Percentiles rank a stretch among this genome's conserved stretches.
phyloP scores from a whole-genome alignment of 2,329 filamentous ascomycete genomes.

The Fusarium globosum region DNA sequence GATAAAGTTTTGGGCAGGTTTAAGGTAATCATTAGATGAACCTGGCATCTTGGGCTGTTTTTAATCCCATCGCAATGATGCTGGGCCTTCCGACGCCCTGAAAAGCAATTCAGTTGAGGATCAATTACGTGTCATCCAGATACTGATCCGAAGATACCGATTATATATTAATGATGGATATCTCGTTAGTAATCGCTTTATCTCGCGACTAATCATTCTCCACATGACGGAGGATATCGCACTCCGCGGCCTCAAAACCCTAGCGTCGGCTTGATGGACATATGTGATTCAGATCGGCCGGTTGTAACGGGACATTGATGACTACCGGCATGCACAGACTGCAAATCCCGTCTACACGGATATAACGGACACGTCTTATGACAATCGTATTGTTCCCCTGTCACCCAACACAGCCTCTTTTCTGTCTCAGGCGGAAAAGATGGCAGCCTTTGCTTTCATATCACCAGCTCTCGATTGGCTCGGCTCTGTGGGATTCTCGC shows the following conservation, averaged over 20 bases:
- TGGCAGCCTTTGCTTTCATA: background rate
- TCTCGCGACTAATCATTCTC: background rate
- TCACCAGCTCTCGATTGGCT: background rate
- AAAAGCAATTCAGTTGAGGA: background rate
- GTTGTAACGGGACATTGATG: background rate
- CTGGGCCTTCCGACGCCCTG: too few species aligned
- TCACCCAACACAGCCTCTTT: background rate
- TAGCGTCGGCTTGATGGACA: background rate
- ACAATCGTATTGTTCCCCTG: background rate
- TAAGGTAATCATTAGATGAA: too few species aligned
- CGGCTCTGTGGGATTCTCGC: background rate
- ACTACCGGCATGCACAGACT: background rate
- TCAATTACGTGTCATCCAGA: background rate
- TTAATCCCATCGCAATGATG: background rate
- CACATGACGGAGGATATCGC: background rate
- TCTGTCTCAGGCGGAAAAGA: background rate
- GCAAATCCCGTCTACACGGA: background rate
- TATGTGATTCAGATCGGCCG: background rate
- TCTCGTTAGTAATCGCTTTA: background rate
- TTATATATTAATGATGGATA: background rate
- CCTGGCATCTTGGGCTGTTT: background rate
- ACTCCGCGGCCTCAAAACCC: background rate
- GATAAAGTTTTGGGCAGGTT: background rate
- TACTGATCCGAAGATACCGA: background rate
- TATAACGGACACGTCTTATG: background rate